Percentiles rank a stretch among this genome's conserved stretches.
phyloP scores from a whole-genome alignment of 768 basidiomycete species.

The Mycena crocata region DNA sequence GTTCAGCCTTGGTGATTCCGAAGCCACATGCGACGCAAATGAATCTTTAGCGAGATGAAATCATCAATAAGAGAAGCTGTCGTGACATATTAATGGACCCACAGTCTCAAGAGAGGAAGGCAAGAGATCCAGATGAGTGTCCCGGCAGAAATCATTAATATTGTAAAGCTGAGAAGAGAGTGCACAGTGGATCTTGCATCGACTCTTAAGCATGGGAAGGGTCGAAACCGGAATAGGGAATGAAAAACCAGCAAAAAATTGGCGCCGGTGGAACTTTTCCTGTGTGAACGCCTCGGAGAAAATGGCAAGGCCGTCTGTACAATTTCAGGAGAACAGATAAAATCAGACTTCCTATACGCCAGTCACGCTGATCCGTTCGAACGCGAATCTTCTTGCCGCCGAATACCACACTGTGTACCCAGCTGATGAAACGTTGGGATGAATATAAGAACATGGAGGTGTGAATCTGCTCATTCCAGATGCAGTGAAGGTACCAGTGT shows the following conservation, averaged over 20 bases:
- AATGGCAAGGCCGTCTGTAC: neutral
- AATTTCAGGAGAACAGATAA: neutral
- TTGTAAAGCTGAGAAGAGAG: neutral
- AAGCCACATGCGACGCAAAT: conserved; percentile 68
- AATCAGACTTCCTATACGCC: neutral
- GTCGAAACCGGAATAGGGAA: neutral
- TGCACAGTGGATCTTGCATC: no score
- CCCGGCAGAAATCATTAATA: conserved; percentile 49
- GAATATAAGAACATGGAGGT: neutral
- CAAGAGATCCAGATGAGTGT: conserved; percentile 73
- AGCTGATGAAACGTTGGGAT: neutral
- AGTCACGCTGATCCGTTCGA: neutral
- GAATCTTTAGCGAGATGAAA: conserved; percentile 7
- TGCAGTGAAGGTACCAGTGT: neutral
- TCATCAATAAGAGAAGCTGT: neutral
- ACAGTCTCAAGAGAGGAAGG: conserved; percentile 71
- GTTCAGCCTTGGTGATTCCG: conserved; percentile 66
- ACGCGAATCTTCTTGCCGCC: neutral
- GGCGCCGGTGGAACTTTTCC: neutral
- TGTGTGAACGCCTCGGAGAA: conserved; percentile 11
- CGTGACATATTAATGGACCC: conserved; percentile 35
- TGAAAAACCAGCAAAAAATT: neutral
- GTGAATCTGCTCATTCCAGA: neutral
- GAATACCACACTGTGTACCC: no score
- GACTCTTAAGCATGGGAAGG: neutral